Evolutionary conservation across 352 stramenopile genomes (phyloP).

Genomic region (Globisporangium perplexum): DNA sequence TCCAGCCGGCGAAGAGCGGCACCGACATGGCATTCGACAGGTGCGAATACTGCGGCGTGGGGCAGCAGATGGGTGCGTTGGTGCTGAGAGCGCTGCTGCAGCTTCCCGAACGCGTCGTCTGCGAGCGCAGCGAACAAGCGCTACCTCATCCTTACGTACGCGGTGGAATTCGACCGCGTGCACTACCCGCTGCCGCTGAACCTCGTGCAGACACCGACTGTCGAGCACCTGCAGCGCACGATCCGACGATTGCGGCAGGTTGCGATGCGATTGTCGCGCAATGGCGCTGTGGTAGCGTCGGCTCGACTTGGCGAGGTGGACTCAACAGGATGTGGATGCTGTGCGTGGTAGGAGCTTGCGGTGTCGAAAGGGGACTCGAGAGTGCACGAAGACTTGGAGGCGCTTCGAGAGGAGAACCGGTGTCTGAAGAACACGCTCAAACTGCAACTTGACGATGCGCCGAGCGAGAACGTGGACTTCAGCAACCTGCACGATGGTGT

Average conservation of each 20-base stretch:
- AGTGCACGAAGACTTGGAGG: conserved; percentile 35
- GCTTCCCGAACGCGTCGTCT: conserved; percentile 4
- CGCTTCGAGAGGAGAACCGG: conserved; percentile 55
- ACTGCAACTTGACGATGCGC: conserved; percentile 32
- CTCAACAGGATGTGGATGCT: background rate
- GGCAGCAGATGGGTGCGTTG: background rate
- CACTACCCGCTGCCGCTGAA: conserved; percentile 90
- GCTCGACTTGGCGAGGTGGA: background rate
- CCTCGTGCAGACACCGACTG: conserved; percentile 52
- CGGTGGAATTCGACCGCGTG: conserved; percentile 91
- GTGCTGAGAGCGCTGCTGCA: background rate
- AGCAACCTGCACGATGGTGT: conserved; percentile 1
- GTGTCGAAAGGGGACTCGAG: conserved; percentile 15
- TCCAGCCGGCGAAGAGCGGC: background rate
- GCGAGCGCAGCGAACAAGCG: conserved; percentile 44
- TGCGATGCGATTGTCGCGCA: too few species aligned
- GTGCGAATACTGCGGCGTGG: background rate
- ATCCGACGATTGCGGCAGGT: conserved; percentile 62
- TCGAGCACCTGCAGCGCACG: conserved; percentile 74
- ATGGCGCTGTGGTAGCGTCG: background rate
- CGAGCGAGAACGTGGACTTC: conserved; percentile 12
- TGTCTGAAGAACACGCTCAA: conserved; percentile 61
- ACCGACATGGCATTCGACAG: conserved; percentile 13
- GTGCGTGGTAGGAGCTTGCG: conserved; percentile 5
- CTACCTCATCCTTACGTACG: conserved; percentile 93